Base-by-base conservation (phyloP, 495 filamentous ascomycete species). In the Hypoxylon rickii region DNA sequence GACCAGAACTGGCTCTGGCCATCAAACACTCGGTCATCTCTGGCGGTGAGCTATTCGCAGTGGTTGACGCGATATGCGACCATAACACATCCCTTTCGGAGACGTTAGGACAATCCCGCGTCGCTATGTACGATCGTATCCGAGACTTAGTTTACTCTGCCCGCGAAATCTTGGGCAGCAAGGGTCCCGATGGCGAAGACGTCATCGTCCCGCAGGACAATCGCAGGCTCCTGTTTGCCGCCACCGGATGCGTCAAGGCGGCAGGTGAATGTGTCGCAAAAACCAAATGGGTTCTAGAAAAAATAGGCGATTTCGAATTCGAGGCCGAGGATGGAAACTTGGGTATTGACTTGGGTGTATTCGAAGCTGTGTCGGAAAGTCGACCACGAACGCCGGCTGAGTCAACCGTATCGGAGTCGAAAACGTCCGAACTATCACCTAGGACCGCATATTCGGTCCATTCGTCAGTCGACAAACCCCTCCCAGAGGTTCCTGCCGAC, bases 291-390 rank as follows among this genome's bases (percentile, higher is more conserved):
- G 86, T 96, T 31, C 86, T 99, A 51, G 91, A 96, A 71, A 79
- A 87, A 41, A 90, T 94, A 56, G 95, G 94, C 17, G 94, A 99
- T 70, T 96, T 99, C 64, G 92, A 96, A 66, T 82, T 96, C 47
- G 86, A 90, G 37, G 65, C 79, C 12, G 71, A 74, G 16, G 66
- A 67, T 38, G 65, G 67, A 36, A 73, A 65, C 18, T 63, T 81
- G n/a, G 75, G 73, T 1, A 70, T 85, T 43, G 76, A 84, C 34
- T 52, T 79, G 16, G 65, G 67, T 2, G 63, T 71, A 12, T 64
- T 79, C 46, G 74, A 75, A 56, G 51, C 58, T 15, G 45, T 50
- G 6, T 54, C 57, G 0, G 44, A 66, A 16, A 76, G 36, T 50
- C 74, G 38, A 42, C 72, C 44, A 57, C 71, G 44, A 65, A 76